Evolutionary conservation across 176 grass and related monocot genomes (phyloP), one percentile per base, ranked within the genome.

Genomic region (Aegilops longissima): DNA sequence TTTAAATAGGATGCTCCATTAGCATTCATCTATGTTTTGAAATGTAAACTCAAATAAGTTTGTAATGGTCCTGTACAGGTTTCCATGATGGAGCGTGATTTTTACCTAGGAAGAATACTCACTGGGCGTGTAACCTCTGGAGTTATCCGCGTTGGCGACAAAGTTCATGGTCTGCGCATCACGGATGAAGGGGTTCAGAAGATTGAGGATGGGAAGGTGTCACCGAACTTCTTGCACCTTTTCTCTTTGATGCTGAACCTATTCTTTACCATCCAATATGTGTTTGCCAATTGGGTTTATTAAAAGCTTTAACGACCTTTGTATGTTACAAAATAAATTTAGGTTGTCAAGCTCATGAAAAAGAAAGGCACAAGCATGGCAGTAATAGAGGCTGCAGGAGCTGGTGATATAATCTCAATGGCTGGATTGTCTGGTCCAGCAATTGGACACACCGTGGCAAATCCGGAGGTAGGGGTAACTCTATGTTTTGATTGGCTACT

Each of bases 71-170:
- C 44, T 82, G 65, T 66, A 83, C 90, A 99, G 97, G 92, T 99
- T 80, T 99, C 97, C 16, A 99, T 99, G 97, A 99, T 99, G 97
- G 97, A 99, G 71, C 90, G 90, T 17, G 97, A 99, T 93, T 99
- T 94, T 91, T 99, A 99, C 89, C 92, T 99, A 77, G 97, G 97
- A 66, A 80, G 97, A 80, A 96, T 99, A 91, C 93, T 99, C 76
- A 99, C 94, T 33, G 97, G 97, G 39, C 94, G 97, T 67, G 92
- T 99, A 88, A 91, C 78, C 61, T 93, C 94, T 63, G 97, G 97
- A 80, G 40, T 81, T 81, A 79, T 98, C 61, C 92, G 80, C 78
- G 86, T 96, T 87, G 97, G 97, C 36, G 97, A 98, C 61, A 96
- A 94, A 89, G 87, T 98, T 66, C 92, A 98, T 85, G 92, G 88